Conservation (phyloP, 148 eudicot genomes). For the Rhododendron williamsianum region DNA sequence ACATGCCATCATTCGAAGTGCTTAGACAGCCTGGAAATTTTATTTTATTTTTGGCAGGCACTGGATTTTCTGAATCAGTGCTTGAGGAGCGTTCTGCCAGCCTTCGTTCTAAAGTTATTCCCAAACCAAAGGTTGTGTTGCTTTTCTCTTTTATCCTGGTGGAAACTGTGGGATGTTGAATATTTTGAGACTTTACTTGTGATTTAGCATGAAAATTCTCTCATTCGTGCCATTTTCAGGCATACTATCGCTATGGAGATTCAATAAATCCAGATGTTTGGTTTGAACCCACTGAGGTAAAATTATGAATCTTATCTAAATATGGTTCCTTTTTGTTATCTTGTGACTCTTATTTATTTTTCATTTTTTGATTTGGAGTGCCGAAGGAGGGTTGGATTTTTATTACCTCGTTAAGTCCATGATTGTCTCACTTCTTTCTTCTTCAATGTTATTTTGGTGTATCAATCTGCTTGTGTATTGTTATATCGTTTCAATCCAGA, state of each 20-base stretch:
- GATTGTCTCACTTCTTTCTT: not conserved
- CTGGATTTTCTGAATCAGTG: conserved; percentile 78
- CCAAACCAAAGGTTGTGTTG: conserved; percentile 65
- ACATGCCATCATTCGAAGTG: conserved; percentile 14
- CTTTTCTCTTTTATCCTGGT: conserved; percentile 2
- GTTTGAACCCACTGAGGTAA: conserved; percentile 95
- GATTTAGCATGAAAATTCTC: conserved; percentile 11
- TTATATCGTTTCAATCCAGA: not conserved
- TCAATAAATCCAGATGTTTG: conserved; percentile 80
- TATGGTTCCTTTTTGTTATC: not conserved
- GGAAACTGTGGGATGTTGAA: not conserved
- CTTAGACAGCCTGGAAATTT: conserved; percentile 15
- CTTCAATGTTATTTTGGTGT: not conserved
- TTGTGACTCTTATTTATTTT: not conserved
- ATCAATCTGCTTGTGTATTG: not conserved
- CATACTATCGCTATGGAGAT: conserved; percentile 77
- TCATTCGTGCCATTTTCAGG: conserved; percentile 34
- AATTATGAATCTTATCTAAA: not conserved
- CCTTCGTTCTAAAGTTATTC: conserved; percentile 78
- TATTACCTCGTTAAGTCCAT: not conserved
- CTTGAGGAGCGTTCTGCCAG: conserved; percentile 84
- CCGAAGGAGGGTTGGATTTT: not conserved
- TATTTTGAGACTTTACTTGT: not conserved
- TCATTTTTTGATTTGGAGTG: not conserved
- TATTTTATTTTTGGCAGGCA: conserved; percentile 41